Conservation (phyloP, 202 grass and related monocot species). For the Hordeum pubiflorum region DNA sequence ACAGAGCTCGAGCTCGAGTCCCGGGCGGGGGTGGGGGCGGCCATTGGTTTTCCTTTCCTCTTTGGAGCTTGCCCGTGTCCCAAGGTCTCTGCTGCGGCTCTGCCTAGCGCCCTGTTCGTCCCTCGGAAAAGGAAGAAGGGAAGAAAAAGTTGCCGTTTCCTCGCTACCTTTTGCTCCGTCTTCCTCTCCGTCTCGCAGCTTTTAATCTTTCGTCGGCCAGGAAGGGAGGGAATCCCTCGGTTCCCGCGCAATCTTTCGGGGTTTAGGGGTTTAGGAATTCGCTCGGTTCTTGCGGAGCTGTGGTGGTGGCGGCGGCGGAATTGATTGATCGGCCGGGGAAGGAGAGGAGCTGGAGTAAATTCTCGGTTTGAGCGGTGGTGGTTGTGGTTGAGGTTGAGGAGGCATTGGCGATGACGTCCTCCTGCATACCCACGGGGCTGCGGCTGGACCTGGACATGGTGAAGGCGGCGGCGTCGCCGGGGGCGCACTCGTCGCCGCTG, state of each 20-base stretch:
- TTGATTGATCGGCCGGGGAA: background rate
- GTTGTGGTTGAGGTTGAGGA: background rate
- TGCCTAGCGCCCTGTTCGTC: background rate
- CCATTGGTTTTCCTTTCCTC: background rate
- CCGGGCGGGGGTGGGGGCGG: background rate
- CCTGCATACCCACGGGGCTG: slow-evolving; percentile 52
- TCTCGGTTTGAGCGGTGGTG: background rate
- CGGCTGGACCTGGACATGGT: slow-evolving; percentile 70
- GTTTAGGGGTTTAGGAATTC: slow-evolving; percentile 20
- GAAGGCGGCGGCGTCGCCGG: slow-evolving; percentile 46
- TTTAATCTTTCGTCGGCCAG: background rate
- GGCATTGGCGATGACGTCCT: slow-evolving; percentile 40
- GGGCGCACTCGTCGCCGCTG: slow-evolving; percentile 50
- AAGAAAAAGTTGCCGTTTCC: background rate
- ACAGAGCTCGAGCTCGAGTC: background rate
- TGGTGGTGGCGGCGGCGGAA: slow-evolving; percentile 10
- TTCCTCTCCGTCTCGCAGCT: background rate
- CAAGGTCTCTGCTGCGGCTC: slow-evolving; percentile 16
- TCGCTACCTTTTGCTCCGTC: background rate
- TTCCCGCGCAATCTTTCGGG: background rate
- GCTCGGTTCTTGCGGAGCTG: background rate
- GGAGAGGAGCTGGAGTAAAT: background rate
- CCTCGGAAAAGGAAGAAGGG: background rate
- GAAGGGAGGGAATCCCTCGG: background rate
- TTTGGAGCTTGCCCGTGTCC: slow-evolving; percentile 14